Conservation (phyloP, 768 basidiomycete species). For the Pholiota microspora region DNA sequence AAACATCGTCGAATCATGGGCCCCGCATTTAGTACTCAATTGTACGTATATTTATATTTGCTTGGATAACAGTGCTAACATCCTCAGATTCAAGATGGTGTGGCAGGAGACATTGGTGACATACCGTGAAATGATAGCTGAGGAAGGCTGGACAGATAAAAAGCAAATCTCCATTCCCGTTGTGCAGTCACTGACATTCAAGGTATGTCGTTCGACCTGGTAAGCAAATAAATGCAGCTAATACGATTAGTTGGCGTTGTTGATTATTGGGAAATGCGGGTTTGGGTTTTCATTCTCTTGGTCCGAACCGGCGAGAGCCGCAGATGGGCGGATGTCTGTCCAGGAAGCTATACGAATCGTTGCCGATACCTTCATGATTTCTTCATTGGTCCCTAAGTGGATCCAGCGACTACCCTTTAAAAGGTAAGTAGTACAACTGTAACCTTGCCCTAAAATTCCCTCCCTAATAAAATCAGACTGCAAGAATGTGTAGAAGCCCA, state of each 20-base stretch:
- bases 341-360: slow-evolving; percentile 27
- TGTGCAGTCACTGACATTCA: slow-evolving; percentile 34
- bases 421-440: slow-evolving; percentile 20
- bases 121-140: slow-evolving; percentile 37
- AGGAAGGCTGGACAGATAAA: slow-evolving; percentile 33
- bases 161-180: slow-evolving; percentile 26
- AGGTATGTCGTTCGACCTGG: slow-evolving; percentile 25
- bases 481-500: slow-evolving; percentile 25
- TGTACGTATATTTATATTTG: slow-evolving; percentile 31
- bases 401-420: slow-evolving; percentile 29
- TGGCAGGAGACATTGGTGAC: slow-evolving; percentile 37
- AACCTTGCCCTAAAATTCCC: background rate
- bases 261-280: slow-evolving; percentile 45
- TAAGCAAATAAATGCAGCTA: too few relatives aligned
- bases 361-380: slow-evolving; percentile 27
- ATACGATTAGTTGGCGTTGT: slow-evolving; percentile 36
- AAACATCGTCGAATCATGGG: slow-evolving; percentile 44
- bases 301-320: slow-evolving; percentile 33
- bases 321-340: slow-evolving; percentile 35
- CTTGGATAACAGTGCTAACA: too few relatives aligned
- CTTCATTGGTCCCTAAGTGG: slow-evolving; percentile 36
- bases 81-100: slow-evolving; percentile 36
- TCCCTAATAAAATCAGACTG: background rate
- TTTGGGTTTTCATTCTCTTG: slow-evolving; percentile 46
- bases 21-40: slow-evolving; percentile 40